Percentiles rank a stretch among this genome's conserved stretches.
Conservation (phyloP, 2,329 filamentous ascomycete genomes). For the Aspergillus sp. region DNA sequence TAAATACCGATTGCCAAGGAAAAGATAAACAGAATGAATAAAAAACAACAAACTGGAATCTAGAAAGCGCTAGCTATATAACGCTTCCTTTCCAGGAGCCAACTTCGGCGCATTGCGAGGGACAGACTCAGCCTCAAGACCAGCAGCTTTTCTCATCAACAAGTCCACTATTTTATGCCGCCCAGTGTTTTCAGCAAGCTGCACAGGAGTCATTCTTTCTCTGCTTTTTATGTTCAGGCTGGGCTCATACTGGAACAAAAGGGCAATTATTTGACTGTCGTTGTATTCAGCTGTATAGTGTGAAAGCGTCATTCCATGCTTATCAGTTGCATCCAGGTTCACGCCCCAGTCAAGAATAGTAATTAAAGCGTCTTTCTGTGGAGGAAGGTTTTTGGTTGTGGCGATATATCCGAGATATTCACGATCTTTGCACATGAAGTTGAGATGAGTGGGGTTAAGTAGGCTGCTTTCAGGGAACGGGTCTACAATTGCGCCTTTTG, state of each 20-base stretch:
- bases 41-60: no score
- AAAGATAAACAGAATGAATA: no score
- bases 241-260: neutral
- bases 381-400: neutral
- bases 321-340: neutral
- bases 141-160: neutral
- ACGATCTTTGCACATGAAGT: neutral
- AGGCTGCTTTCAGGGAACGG: neutral
- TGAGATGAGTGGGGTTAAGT: neutral
- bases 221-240: neutral
- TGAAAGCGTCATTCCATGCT: neutral
- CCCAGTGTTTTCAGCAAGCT: neutral
- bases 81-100: neutral
- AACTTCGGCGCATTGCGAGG: neutral
- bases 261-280: neutral
- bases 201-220: neutral
- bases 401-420: neutral
- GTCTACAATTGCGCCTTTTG: neutral
- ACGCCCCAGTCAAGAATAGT: no score
- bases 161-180: neutral
- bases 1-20: no score
- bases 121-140: neutral
- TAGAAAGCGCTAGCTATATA: no score
- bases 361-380: neutral
- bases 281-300: neutral